Base-by-base conservation (phyloP, 331 rosid genomes). In the Phaseolus coccineus region DNA sequence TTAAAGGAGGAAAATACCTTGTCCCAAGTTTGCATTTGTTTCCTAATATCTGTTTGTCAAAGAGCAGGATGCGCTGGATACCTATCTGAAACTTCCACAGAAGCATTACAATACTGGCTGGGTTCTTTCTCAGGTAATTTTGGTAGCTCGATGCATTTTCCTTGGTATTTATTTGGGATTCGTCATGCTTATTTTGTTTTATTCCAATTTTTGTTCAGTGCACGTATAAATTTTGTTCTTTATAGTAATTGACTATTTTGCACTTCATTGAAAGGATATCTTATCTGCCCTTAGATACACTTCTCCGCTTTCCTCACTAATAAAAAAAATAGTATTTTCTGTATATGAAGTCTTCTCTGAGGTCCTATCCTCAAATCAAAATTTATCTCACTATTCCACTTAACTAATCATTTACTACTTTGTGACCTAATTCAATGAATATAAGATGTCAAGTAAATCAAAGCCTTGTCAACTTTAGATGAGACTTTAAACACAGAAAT, bases 41-140 rank as follows among this genome's bases (percentile, higher is more conserved):
- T 69, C 55, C 65, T 82, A 44, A 85, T 63, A 44, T 55, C 69
- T 79, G 61, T 82, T 77, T 77, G 55, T 80, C 66, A 75, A 78
- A 77, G 82, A 70, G 74, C 92, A 95, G 99, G 99, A 92, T 79
- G 97, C 99, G 24, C 80, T 95, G 74, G 96, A 92, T 85, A 88
- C 85, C 73, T 95, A 84, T 79, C 89, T 87, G 82, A 93, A 95
- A 82, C 96, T 95, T 83, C 94, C 97, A 19, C 89, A 81, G 80
- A 90, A 80, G 87, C 99, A 95, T 84, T 95, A 92, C 83, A 83
- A 87, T 80, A 92, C 98, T 4, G 96, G 96, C 76, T 92, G 98
- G 98, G 97, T 95, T 83, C 97, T 95, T 84, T 92, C 96, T 46
- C 97, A 95, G 98, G 98, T 95, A 87, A 47, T 44, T 48, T 81